phyloP scores from a whole-genome alignment of 179 eudicot species.

The Carnegiea gigantea region DNA sequence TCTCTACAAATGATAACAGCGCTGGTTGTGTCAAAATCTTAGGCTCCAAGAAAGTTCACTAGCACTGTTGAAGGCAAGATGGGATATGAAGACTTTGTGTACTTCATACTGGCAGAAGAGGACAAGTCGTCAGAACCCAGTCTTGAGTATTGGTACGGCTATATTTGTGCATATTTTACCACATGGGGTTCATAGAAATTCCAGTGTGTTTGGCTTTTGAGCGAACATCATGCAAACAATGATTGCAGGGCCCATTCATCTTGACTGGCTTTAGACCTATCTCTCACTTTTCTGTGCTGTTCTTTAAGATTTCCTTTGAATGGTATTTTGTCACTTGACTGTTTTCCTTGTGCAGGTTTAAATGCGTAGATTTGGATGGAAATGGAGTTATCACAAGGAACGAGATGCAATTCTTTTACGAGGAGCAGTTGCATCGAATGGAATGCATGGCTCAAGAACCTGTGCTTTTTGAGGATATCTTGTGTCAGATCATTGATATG shows the following conservation, averaged over 20 bases:
- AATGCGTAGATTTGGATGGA: constrained; percentile 96
- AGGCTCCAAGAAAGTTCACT: constrained; percentile 91
- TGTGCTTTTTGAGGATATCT: constrained; percentile 93
- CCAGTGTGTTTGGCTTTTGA: neutral
- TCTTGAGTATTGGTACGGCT: constrained; percentile 86
- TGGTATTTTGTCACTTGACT: neutral
- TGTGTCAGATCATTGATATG: constrained; percentile 98
- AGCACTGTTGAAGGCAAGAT: constrained; percentile 95
- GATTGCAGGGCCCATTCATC: neutral
- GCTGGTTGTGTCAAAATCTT: constrained; percentile 7
- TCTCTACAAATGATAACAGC: neutral
- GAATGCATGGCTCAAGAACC: constrained; percentile 99
- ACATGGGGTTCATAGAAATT: neutral
- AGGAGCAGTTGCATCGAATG: constrained; percentile 98
- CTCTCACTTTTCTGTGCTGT: neutral
- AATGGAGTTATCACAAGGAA: constrained; percentile 84
- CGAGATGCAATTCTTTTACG: constrained; percentile 95
- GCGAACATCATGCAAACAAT: neutral
- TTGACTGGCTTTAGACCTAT: constrained; percentile 7
- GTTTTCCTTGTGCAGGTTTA: constrained; percentile 60
- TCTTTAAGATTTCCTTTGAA: neutral
- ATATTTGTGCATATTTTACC: neutral
- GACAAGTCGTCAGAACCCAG: constrained; percentile 97
- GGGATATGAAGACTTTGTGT: constrained; percentile 99
- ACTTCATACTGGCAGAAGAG: constrained; percentile 97